Evolutionary conservation across 2,329 filamentous ascomycete species (phyloP).

Genomic region (Venturia oleaginea): DNA sequence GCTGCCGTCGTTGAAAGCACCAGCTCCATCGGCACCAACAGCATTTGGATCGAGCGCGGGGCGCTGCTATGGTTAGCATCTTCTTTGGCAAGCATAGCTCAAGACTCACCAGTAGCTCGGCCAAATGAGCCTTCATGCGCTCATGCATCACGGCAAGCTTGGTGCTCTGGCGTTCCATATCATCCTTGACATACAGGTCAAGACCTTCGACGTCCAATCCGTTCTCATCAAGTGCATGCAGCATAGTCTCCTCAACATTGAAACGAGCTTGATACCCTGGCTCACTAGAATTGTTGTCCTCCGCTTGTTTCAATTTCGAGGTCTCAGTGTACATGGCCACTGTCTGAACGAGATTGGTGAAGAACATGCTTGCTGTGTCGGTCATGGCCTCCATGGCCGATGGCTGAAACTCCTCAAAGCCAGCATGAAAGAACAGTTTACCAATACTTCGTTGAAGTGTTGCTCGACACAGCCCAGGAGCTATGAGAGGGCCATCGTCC

Average conservation of each 20-base stretch:
- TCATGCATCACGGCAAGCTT: constrained; percentile 84
- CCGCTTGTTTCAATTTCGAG: constrained; percentile 30
- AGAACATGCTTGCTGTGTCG: constrained; percentile 82
- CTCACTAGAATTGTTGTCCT: constrained; percentile 22
- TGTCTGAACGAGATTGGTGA: constrained; percentile 70
- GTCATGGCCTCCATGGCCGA: constrained; percentile 86
- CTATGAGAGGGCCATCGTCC: constrained; percentile 81
- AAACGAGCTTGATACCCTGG: constrained; percentile 56
- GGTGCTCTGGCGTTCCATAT: constrained; percentile 73
- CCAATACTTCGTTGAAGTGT: constrained; percentile 84
- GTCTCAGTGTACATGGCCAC: constrained; percentile 67
- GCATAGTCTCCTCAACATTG: constrained; percentile 72
- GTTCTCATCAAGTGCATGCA: constrained; percentile 78
- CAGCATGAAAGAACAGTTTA: constrained; percentile 91
- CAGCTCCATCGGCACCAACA: constrained; percentile 71
- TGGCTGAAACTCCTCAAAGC: constrained; percentile 94
- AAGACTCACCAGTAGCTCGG: constrained; percentile 62
- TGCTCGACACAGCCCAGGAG: constrained; percentile 69
- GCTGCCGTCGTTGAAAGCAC: constrained; percentile 90
- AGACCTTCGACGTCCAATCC: constrained; percentile 74
- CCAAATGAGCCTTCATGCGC: constrained; percentile 83
- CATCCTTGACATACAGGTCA: constrained; percentile 83
- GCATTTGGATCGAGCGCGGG: constrained; percentile 66
- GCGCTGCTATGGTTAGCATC: constrained; percentile 39
- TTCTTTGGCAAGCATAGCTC: constrained; percentile 15